Conservation (phyloP, 164 flowering plant genomes). For the Houttuynia cordata region DNA sequence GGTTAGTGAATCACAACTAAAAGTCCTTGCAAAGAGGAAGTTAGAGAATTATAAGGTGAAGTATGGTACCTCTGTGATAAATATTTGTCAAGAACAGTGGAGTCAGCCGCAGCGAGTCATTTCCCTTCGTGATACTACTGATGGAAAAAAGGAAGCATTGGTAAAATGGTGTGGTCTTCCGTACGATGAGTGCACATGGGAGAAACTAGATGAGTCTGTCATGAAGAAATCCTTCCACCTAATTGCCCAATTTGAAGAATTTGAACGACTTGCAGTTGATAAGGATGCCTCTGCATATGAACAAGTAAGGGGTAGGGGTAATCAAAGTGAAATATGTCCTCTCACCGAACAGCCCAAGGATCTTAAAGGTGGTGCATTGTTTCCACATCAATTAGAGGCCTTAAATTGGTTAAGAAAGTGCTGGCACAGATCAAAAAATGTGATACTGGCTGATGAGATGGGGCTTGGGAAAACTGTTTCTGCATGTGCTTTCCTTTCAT, state of each 20-base stretch:
- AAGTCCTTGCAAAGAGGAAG: constrained; percentile 79
- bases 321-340: constrained; percentile 39
- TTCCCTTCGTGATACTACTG: constrained; percentile 38
- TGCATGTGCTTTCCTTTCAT: constrained; percentile 87
- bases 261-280: constrained; percentile 47
- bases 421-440: constrained; percentile 86
- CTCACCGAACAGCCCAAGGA: constrained; percentile 86
- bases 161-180: constrained; percentile 89
- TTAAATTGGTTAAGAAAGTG: constrained; percentile 94
- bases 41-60: constrained; percentile 88
- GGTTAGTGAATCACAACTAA: constrained; percentile 75
- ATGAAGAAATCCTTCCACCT: constrained; percentile 38
- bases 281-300: constrained; percentile 33
- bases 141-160: constrained; percentile 53
- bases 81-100: constrained; percentile 83
- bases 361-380: constrained; percentile 77
- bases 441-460: constrained; percentile 99
- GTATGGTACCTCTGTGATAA: constrained; percentile 68
- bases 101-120: constrained; percentile 79
- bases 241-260: constrained; percentile 43
- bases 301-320: constrained; percentile 17
- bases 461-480: constrained; percentile 98
- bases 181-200: constrained; percentile 99
- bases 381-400: constrained; percentile 98
- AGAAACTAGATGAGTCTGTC: constrained; percentile 61